Conservation (phyloP, 2,329 filamentous ascomycete species). For the Colletotrichum somersetense region DNA sequence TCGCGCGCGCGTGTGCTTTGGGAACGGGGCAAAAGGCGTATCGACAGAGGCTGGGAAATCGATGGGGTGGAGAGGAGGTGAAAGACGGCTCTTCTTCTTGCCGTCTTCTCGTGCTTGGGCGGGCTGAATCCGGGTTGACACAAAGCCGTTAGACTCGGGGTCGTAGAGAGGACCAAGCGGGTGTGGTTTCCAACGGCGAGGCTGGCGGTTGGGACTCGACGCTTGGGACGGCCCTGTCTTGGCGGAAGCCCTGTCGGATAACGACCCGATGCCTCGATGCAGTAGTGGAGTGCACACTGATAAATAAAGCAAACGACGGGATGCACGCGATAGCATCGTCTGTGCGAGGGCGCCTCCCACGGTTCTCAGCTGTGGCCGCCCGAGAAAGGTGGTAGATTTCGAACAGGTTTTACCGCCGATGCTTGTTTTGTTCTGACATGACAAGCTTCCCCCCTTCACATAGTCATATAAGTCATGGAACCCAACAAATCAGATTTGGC, state of each 20-base stretch:
- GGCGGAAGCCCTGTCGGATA: neutral
- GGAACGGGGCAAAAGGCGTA: neutral
- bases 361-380: neutral
- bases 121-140: neutral
- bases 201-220: neutral
- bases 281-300: too few species aligned
- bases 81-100: neutral
- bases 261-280: neutral
- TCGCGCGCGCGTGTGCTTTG: neutral
- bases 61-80: too few species aligned
- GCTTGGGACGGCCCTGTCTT: neutral
- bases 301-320: neutral
- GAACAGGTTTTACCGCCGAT: neutral
- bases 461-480: neutral
- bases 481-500: neutral
- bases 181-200: neutral
- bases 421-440: neutral
- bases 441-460: neutral
- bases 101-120: neutral
- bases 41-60: neutral
- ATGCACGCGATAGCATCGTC: neutral
- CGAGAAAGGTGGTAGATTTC: neutral
- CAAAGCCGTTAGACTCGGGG: neutral
- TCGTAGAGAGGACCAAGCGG: neutral
- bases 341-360: neutral